Evolutionary conservation across 805 yeast genomes (phyloP), one percentile per base, ranked within the genome.

Genomic region (Lachancea meyersii): DNA sequence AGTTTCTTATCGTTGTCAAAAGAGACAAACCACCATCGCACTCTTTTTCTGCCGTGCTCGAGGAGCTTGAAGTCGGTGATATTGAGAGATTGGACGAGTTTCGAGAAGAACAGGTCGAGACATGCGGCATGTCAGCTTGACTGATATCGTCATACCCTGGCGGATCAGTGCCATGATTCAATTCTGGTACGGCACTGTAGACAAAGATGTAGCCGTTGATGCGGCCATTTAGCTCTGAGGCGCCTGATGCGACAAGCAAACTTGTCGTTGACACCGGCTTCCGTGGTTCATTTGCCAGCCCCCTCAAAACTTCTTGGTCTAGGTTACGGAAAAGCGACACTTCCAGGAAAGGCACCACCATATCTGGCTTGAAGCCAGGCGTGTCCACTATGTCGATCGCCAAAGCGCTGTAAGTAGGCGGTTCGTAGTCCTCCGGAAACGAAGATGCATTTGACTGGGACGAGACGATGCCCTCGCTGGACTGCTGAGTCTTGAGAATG

Each of bases 151-250:
- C 71, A 51, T 82, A 82, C 0, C 69, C 61, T 1, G 89, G 89
- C 1, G 86, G 86, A 23, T 58, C 48, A 10, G 48, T 49, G 14
- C 49, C 51, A 40, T 55, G 55, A 37, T 67, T 68, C 24, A 67
- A 51, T 18, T 75, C 70, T 0, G 94, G 93, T 2, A 83, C 75
- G 2, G 86, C 80, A 43, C 80, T 74, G 58, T 82, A 84, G 36
- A 80, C 78, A 28, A 82, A 69, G 33, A 82, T 67, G 57, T 84
- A 84, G 0, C 89, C 91, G 56, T 82, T 82, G n/a, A 84, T 73
- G 24, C 76, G 70, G 4, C 88, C 89, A 55, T 84, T 82, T 51
- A 84, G 61, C 46, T 82, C 91, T 33, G 86, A 75, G 4, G 88
- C 85, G 1, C 93, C 93, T 30, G 86, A 79, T 4, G 87, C 91